Conservation (phyloP, 148 eudicot species). For the Vaccinium corymbosum region DNA sequence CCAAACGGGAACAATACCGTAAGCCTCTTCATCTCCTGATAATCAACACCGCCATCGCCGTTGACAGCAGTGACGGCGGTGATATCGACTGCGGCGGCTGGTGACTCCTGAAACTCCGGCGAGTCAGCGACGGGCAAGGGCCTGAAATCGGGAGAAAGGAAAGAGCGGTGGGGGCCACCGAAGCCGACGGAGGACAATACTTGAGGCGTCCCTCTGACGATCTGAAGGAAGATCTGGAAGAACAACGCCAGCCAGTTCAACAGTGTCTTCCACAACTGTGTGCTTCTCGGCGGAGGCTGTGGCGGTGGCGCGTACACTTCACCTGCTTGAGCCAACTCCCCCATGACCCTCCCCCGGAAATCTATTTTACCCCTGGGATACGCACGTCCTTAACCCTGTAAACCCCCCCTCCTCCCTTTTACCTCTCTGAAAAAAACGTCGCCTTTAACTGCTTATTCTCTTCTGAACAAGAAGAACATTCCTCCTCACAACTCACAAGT, state of each 20-base stretch:
- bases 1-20: conserved; percentile 37
- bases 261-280: conserved; percentile 75
- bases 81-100: conserved; percentile 26
- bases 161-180: conserved; percentile 32
- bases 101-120: conserved; percentile 37
- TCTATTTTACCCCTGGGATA: conserved; percentile 9
- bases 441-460: not conserved
- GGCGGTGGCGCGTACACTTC: conserved; percentile 61
- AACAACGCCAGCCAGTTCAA: conserved; percentile 82
- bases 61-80: conserved; percentile 6
- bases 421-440: not conserved
- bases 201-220: conserved; percentile 71
- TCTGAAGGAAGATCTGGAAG: conserved; percentile 92
- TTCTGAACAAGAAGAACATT: not conserved
- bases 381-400: conserved; percentile 5
- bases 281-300: conserved; percentile 23
- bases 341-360: conserved; percentile 16
- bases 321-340: conserved; percentile 46
- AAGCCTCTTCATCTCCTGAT: conserved; percentile 38
- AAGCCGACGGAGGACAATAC: conserved; percentile 57
- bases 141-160: conserved; percentile 58
- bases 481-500: not conserved
- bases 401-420: not conserved
- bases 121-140: conserved; percentile 77
- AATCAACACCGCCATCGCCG: conserved; percentile 17